Conservation (phyloP, 768 basidiomycete genomes). For the Leucogyrophana mollusca region DNA sequence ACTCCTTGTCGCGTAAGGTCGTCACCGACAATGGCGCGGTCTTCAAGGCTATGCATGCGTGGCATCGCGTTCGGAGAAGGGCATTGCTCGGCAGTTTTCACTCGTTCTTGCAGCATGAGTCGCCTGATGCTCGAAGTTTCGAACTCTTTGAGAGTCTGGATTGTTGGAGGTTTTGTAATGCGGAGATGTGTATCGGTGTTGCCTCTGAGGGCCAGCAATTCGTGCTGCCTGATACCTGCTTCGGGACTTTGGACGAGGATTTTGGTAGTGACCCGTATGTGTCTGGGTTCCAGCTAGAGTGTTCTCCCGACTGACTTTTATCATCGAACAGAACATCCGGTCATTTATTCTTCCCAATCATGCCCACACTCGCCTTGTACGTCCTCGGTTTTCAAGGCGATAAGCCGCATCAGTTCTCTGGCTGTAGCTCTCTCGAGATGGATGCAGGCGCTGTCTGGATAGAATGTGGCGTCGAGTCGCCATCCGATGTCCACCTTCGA, state of each 20-base stretch:
- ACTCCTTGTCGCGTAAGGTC: constrained; percentile 21
- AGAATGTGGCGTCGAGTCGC: constrained; percentile 49
- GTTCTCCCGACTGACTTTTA: neutral
- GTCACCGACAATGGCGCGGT: constrained; percentile 18
- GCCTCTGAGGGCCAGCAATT: constrained; percentile 56
- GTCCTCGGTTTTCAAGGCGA: constrained; percentile 38
- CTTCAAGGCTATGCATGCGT: constrained; percentile 16
- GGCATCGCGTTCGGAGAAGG: constrained; percentile 27
- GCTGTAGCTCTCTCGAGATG: constrained; percentile 14
- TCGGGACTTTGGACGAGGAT: constrained; percentile 51
- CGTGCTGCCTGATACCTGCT: constrained; percentile 53
- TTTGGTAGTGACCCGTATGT: constrained; percentile 32
- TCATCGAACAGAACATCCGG: constrained; percentile 36
- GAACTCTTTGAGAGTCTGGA: constrained; percentile 26
- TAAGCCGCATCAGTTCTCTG: constrained; percentile 9
- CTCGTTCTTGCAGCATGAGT: constrained; percentile 23
- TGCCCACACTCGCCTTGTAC: constrained; percentile 53
- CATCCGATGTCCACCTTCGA: constrained; percentile 57
- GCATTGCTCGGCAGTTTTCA: constrained; percentile 25
- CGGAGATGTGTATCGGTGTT: constrained; percentile 54
- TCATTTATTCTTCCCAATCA: constrained; percentile 56
- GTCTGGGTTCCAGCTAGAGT: neutral
- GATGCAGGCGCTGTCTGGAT: constrained; percentile 31
- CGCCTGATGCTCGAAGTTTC: neutral
- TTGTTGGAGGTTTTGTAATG: constrained; percentile 47